Conservation (phyloP, 768 basidiomycete genomes). For the Leccinum longicurvipes region DNA sequence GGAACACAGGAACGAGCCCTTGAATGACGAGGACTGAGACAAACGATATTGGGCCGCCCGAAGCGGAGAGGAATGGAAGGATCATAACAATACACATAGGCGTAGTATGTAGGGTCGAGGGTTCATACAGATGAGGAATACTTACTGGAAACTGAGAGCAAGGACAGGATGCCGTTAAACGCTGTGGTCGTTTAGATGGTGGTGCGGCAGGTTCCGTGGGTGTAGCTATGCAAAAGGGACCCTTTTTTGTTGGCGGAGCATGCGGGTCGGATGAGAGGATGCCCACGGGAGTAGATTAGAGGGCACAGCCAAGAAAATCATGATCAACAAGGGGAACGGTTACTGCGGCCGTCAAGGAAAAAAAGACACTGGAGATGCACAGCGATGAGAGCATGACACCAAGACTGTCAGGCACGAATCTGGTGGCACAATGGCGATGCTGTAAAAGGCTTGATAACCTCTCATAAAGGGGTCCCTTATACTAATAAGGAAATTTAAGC, state of each 20-base stretch:
- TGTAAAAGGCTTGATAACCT: constrained; percentile 5
- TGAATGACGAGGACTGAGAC: neutral
- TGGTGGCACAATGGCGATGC: neutral
- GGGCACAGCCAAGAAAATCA: constrained; percentile 6
- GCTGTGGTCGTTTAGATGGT: neutral
- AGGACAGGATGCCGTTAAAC: neutral
- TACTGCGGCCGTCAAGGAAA: neutral
- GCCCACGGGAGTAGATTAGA: neutral
- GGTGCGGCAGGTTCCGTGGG: neutral
- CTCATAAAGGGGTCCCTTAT: neutral
- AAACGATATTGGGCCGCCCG: neutral
- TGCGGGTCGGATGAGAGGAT: neutral
- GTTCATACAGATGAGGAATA: neutral
- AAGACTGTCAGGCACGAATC: neutral
- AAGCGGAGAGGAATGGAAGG: constrained; percentile 9
- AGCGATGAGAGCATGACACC: constrained; percentile 2
- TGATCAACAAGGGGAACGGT: neutral
- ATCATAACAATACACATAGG: neutral
- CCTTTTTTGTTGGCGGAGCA: neutral
- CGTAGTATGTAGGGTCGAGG: constrained; percentile 7
- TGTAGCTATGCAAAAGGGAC: neutral
- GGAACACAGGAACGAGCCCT: neutral
- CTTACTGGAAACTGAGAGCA: neutral
- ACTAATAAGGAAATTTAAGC: neutral
- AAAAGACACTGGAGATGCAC: neutral